phyloP scores from a whole-genome alignment of 129 eudicot genomes.

The Gnaphalium uliginosum region DNA sequence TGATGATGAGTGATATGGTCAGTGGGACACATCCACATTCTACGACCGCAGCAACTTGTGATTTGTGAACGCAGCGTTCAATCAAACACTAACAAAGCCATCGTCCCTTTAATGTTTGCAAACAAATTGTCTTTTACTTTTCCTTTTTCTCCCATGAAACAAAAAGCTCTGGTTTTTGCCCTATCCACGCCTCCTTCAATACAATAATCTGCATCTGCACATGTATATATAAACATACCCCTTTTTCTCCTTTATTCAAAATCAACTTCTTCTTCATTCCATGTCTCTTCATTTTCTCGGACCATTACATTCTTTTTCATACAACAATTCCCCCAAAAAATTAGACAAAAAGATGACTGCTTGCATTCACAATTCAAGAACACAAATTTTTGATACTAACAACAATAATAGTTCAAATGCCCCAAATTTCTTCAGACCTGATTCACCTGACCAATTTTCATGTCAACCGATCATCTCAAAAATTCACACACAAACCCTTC shows the following conservation, averaged over 20 bases:
- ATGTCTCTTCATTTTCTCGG: conserved; percentile 40
- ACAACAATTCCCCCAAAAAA: conserved; percentile 8
- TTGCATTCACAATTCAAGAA: conserved; percentile 49
- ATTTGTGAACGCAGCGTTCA: not conserved
- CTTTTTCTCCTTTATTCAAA: not conserved
- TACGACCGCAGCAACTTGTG: not conserved
- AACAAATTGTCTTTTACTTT: not conserved
- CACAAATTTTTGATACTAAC: conserved; percentile 8
- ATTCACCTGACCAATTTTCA: conserved; percentile 47
- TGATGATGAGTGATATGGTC: too few species aligned
- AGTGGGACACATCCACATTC: not conserved
- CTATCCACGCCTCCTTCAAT: conserved; percentile 17
- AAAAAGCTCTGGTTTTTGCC: conserved; percentile 29
- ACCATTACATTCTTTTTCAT: conserved; percentile 18
- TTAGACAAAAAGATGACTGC: conserved; percentile 35
- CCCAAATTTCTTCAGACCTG: conserved; percentile 41
- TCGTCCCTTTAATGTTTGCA: not conserved
- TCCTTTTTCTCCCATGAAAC: not conserved
- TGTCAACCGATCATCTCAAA: conserved; percentile 31
- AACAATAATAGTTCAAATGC: conserved; percentile 17
- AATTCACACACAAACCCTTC: conserved; percentile 23
- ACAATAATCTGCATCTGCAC: not conserved
- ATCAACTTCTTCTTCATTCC: conserved; percentile 20
- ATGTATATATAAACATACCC: not conserved
- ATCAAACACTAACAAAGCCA: too few species aligned